Evolutionary conservation across 179 eudicot genomes (phyloP), one percentile per base, ranked within the genome.

Genomic region (Spinacia oleracea): DNA sequence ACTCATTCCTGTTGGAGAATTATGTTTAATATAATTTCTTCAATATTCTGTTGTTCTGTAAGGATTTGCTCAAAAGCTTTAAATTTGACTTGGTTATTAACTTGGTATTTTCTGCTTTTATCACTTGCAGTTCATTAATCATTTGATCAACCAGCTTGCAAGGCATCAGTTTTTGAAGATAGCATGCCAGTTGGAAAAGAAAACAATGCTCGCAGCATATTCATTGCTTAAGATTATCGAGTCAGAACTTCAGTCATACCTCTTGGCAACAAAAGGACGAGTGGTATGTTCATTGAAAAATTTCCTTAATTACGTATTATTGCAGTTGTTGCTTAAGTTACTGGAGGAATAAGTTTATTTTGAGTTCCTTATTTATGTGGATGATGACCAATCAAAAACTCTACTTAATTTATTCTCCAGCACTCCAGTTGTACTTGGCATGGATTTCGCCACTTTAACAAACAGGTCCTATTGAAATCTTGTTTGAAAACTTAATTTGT

Each of bases 181-280:
- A 90, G 99, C 99, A 75, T 96, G 98, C 81, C 98, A 91, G 81
- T 68, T 90, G 87, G 99, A 96, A 87, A 94, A 94, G 90, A 96
- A 94, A 91, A 92, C 97, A 56, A 96, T 94, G 96, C 94, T 94
- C 86, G 98, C 91, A 80, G 99, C 98, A 40, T 96, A 83, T 88
- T 91, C 97, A 60, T 89, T 96, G 82, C 98, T 94, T 74, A 94
- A 94, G 86, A 97, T 92, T 73, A 90, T 96, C 65, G 99, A 96
- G 78, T 89, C 90, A 43, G 99, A 96, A 87, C 91, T 96, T 73
- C 98, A 94, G 71, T 92, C 90, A 29, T 96, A 92, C 86, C 83
- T 96, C 48, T 94, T 92, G 60, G 90, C 99, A 75, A 87, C 96
- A 70, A 93, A 85, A 84, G 92, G 99, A 58, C 91, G 99, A 82